Evolutionary conservation across 441 rosid species (phyloP).

Genomic region (Pelargonium myrrhifolium): DNA sequence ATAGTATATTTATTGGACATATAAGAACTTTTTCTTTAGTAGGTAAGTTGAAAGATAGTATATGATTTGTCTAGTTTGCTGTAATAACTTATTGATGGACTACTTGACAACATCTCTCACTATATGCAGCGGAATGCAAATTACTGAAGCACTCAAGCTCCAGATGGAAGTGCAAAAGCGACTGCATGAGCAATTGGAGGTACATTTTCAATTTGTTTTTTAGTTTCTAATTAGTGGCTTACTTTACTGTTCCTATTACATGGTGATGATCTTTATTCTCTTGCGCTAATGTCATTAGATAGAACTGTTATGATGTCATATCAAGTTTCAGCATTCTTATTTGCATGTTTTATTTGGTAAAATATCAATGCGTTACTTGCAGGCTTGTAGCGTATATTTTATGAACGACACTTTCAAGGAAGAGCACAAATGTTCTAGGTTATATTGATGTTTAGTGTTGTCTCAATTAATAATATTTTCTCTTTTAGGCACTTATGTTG

Average conservation of each 20-base stretch:
- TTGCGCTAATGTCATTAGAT: background rate
- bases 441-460: no score
- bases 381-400: no score
- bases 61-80: background rate
- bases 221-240: background rate
- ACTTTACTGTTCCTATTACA: no score
- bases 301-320: background rate
- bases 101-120: slow-evolving; percentile 12
- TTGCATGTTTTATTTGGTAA: background rate
- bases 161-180: slow-evolving; percentile 98
- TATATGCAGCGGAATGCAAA: slow-evolving; percentile 79
- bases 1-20: background rate
- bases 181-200: slow-evolving; percentile 93
- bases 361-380: background rate
- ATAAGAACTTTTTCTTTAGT: background rate
- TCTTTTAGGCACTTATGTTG: no score
- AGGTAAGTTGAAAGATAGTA: background rate
- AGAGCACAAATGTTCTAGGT: no score
- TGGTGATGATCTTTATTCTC: no score
- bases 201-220: slow-evolving; percentile 34
- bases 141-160: slow-evolving; percentile 91
- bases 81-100: slow-evolving; percentile 14
- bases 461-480: no score
- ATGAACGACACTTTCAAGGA: no score
- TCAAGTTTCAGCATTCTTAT: background rate